Evolutionary conservation across 1,284 basidiomycete genomes (phyloP).

Genomic region (Tilletia caries): DNA sequence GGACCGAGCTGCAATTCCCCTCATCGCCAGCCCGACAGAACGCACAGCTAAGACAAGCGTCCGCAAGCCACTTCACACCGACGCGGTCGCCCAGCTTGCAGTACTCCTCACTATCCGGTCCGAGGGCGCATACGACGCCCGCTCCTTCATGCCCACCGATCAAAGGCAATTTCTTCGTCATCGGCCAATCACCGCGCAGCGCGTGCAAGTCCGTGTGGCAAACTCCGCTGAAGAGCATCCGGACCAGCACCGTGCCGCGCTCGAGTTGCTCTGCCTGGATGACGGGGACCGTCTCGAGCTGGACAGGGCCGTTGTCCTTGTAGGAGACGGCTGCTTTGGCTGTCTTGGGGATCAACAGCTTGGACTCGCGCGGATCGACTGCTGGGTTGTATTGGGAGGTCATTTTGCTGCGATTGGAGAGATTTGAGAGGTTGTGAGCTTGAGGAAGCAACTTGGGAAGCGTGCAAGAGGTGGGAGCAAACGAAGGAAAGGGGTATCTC

Average conservation of each 20-base stretch:
- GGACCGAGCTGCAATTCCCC: constrained; percentile 56
- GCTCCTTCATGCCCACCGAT: constrained; percentile 78
- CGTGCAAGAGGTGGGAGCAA: too few relatives aligned
- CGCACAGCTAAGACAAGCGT: constrained; percentile 69
- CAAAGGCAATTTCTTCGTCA: constrained; percentile 57
- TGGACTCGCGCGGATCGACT: constrained; percentile 32
- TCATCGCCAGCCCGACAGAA: constrained; percentile 71
- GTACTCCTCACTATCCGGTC: constrained; percentile 63
- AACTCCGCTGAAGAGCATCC: constrained; percentile 58
- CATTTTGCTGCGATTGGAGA: too few relatives aligned
- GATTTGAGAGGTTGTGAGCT: too few relatives aligned
- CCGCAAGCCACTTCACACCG: constrained; percentile 68
- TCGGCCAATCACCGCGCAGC: constrained; percentile 50
- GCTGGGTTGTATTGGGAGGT: too few relatives aligned
- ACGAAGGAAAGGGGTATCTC: too few relatives aligned
- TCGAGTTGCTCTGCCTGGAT: constrained; percentile 59
- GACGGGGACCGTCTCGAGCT: constrained; percentile 15
- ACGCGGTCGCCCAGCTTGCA: constrained; percentile 71
- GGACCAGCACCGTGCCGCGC: constrained; percentile 76
- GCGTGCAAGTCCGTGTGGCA: constrained; percentile 44
- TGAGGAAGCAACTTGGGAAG: too few relatives aligned
- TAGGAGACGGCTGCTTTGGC: constrained; percentile 39
- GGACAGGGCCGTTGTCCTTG: constrained; percentile 39
- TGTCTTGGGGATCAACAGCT: constrained; percentile 29
- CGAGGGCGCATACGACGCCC: constrained; percentile 71